Evolutionary conservation across 164 flowering plant genomes (phyloP).

Genomic region (Hamamelis virginiana): DNA sequence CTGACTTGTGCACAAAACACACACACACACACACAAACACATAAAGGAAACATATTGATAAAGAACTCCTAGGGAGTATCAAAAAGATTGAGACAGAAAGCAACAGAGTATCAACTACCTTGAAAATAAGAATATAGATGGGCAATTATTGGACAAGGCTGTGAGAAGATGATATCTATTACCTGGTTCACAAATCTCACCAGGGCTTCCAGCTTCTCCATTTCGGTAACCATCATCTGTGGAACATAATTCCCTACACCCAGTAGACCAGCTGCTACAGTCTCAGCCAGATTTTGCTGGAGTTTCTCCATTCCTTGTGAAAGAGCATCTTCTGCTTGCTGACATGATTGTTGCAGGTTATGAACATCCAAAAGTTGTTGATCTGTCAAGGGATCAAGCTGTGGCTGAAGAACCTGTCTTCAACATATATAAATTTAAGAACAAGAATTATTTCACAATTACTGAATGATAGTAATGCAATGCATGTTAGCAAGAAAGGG

Average conservation of each 20-base stretch:
- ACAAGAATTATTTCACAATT: neutral
- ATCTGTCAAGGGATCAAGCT: slow-evolving; percentile 68
- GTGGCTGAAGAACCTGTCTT: slow-evolving; percentile 72
- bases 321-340: slow-evolving; percentile 97
- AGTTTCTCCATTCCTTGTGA: slow-evolving; percentile 93
- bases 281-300: slow-evolving; percentile 57
- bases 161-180: slow-evolving; percentile 1
- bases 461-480: no score
- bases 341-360: slow-evolving; percentile 73
- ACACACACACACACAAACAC: no score
- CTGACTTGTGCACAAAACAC: no score
- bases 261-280: slow-evolving; percentile 51
- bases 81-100: no score
- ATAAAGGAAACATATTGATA: no score
- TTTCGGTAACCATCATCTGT: slow-evolving; percentile 56
- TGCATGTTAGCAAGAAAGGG: no score
- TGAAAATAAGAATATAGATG: no score
- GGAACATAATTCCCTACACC: slow-evolving; percentile 60
- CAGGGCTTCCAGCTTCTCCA: slow-evolving; percentile 72
- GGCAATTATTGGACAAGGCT: no score
- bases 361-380: slow-evolving; percentile 49
- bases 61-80: no score
- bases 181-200: slow-evolving; percentile 80
- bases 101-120: no score
- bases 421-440: slow-evolving; percentile 16